Conservation (phyloP, 2,329 filamentous ascomycete genomes). For the Talaromyces sp. region DNA sequence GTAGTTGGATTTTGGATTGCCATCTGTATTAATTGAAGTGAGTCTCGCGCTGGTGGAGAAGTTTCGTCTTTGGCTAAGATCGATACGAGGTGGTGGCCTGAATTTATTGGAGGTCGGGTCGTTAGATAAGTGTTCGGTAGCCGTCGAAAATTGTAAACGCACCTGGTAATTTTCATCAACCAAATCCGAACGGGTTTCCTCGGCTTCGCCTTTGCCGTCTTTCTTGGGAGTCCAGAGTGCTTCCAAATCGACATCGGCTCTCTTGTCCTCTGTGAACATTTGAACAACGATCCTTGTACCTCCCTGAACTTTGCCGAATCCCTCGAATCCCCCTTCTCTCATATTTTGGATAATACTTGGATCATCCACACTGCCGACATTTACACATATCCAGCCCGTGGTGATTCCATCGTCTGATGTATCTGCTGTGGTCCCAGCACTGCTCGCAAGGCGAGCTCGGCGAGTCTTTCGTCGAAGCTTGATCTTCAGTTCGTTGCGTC, state of each 20-base stretch:
- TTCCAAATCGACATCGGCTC: conserved; percentile 64
- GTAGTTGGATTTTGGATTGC: background rate
- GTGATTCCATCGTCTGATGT: conserved; percentile 80
- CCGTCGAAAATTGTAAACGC: conserved; percentile 22
- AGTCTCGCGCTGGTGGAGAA: conserved; percentile 24
- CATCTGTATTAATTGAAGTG: background rate
- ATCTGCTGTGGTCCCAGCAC: conserved; percentile 54
- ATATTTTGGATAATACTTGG: conserved; percentile 34
- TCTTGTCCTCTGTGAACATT: conserved; percentile 68
- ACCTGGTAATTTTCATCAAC: conserved; percentile 20
- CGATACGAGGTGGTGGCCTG: conserved; percentile 21
- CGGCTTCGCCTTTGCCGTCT: conserved; percentile 14
- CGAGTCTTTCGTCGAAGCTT: conserved; percentile 77
- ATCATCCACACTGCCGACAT: conserved; percentile 68
- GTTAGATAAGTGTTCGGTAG: conserved; percentile 25
- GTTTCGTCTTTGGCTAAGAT: conserved; percentile 28
- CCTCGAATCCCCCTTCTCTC: conserved; percentile 55
- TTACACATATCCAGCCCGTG: conserved; percentile 95
- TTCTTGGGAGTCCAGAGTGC: conserved; percentile 56
- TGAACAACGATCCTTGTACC: conserved; percentile 66
- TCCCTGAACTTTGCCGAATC: conserved; percentile 63
- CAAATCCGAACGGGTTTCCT: background rate
- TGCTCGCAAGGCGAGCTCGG: conserved; percentile 75
- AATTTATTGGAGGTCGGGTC: conserved; percentile 17
- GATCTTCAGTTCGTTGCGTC: conserved; percentile 84